Conservation (phyloP, 2,329 filamentous ascomycete genomes). For the Furcasterigmium sp. region DNA sequence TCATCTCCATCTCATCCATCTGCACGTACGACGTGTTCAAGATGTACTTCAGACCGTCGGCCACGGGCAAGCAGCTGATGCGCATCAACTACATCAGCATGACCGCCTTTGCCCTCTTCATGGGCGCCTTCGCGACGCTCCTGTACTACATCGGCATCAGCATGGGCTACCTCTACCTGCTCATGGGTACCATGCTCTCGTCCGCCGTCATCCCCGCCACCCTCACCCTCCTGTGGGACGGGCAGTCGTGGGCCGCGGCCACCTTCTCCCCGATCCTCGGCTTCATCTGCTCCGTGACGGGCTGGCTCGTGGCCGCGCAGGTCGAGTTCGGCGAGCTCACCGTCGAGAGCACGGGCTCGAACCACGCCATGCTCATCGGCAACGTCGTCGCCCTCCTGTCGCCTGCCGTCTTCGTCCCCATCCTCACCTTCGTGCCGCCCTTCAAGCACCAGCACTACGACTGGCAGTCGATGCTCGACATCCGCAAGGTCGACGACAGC, state of each 20-base stretch:
- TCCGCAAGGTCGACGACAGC: slow-evolving; percentile 67
- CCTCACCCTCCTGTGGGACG: slow-evolving; percentile 67
- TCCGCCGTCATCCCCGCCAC: slow-evolving; percentile 71
- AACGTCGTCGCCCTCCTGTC: slow-evolving; percentile 73
- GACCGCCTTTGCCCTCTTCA: slow-evolving; percentile 62
- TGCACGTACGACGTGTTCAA: slow-evolving; percentile 77
- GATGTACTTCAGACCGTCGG: slow-evolving; percentile 70
- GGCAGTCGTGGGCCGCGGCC: slow-evolving; percentile 55
- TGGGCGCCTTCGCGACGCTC: slow-evolving; percentile 68
- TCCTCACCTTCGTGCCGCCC: slow-evolving; percentile 53
- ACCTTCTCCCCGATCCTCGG: slow-evolving; percentile 65
- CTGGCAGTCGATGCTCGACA: slow-evolving; percentile 70
- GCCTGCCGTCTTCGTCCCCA: slow-evolving; percentile 62
- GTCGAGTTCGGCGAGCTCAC: slow-evolving; percentile 59
- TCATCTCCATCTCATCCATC: slow-evolving; percentile 85
- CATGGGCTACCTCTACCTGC: slow-evolving; percentile 76
- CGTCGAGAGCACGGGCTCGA: slow-evolving; percentile 67
- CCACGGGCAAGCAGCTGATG: slow-evolving; percentile 66
- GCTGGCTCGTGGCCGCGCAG: slow-evolving; percentile 74
- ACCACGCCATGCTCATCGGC: slow-evolving; percentile 74
- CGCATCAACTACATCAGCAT: slow-evolving; percentile 66
- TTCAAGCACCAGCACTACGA: slow-evolving; percentile 60
- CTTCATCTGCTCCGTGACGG: slow-evolving; percentile 62
- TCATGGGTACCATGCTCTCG: slow-evolving; percentile 81
- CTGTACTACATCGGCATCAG: slow-evolving; percentile 63